phyloP scores from a whole-genome alignment of 495 filamentous ascomycete species.

The Cercophora samala region DNA sequence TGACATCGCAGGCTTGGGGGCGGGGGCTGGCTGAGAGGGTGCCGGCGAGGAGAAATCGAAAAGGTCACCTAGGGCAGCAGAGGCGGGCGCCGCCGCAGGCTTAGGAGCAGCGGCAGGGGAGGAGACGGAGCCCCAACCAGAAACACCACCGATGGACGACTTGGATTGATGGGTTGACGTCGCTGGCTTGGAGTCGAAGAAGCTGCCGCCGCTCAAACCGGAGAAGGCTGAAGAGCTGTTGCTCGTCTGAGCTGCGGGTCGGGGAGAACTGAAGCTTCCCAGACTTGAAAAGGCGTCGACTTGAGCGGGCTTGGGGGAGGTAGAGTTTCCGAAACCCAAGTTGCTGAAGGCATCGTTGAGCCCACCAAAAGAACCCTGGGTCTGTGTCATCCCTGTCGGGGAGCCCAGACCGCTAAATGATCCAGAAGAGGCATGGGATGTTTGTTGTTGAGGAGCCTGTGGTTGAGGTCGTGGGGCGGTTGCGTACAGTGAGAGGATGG shows the following conservation, averaged over 20 bases:
- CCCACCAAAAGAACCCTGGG: slow-evolving; percentile 59
- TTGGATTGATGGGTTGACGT: slow-evolving; percentile 50
- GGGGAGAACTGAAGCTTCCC: slow-evolving; percentile 55
- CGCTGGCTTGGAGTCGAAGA: slow-evolving; percentile 73
- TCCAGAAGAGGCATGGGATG: slow-evolving; percentile 41
- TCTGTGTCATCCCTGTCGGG: slow-evolving; percentile 40
- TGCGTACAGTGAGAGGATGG: slow-evolving; percentile 91
- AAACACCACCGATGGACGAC: slow-evolving; percentile 45
- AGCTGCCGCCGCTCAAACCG: slow-evolving; percentile 62
- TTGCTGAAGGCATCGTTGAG: slow-evolving; percentile 86
- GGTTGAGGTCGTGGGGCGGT: slow-evolving; percentile 69
- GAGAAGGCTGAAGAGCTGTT: slow-evolving; percentile 48
- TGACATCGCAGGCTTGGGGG: slow-evolving; percentile 45
- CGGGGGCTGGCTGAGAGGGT: slow-evolving; percentile 34
- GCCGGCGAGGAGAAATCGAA: slow-evolving; percentile 69
- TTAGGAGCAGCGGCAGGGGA: slow-evolving; percentile 47
- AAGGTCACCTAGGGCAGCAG: slow-evolving; percentile 62
- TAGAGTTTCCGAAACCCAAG: slow-evolving; percentile 63
- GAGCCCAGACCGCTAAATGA: slow-evolving; percentile 58
- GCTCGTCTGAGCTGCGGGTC: slow-evolving; percentile 52
- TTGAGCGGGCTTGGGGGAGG: slow-evolving; percentile 52
- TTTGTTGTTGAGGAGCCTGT: slow-evolving; percentile 49
- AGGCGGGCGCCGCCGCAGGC: slow-evolving; percentile 44
- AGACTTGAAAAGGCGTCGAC: slow-evolving; percentile 72
- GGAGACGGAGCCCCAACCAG: slow-evolving; percentile 52